Evolutionary conservation across 352 stramenopile genomes (phyloP).

Genomic region (Phytophthora pinifolia): DNA sequence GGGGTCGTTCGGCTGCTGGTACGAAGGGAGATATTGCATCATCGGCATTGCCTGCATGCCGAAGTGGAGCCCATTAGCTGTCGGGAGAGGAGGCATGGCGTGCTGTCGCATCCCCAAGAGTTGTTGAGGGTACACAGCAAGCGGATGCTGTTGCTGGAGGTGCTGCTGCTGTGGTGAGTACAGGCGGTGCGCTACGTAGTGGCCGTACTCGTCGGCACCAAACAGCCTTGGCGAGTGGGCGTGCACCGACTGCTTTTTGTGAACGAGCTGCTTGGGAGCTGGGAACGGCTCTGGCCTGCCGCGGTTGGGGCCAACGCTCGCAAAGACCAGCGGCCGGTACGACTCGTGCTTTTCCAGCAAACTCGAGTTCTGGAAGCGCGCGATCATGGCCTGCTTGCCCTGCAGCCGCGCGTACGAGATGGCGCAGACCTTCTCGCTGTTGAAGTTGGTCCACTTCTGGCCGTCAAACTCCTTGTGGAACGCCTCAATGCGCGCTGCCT

Average conservation of each 20-base stretch:
- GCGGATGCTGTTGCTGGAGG: constrained; percentile 31
- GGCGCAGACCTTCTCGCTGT: constrained; percentile 98
- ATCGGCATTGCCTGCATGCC: constrained; percentile 21
- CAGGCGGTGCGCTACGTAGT: constrained; percentile 30
- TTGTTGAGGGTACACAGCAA: constrained; percentile 33
- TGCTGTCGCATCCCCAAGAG: constrained; percentile 30
- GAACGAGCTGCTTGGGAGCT: constrained; percentile 47
- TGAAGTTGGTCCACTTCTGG: constrained; percentile 97
- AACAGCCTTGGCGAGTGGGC: constrained; percentile 29
- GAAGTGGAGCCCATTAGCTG: constrained; percentile 25
- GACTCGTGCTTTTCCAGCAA: constrained; percentile 93
- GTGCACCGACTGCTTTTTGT: constrained; percentile 43
- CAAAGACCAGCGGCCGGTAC: constrained; percentile 92
- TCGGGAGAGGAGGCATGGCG: constrained; percentile 31
- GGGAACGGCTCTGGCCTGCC: constrained; percentile 73
- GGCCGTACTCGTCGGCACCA: constrained; percentile 33
- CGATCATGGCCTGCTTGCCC: constrained; percentile 97
- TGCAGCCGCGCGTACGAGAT: constrained; percentile 98
- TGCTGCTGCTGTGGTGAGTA: constrained; percentile 30
- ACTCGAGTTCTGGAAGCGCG: constrained; percentile 98
- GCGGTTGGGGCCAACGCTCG: constrained; percentile 68
- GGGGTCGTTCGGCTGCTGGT: constrained; percentile 31
- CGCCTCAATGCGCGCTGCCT: constrained; percentile 68
- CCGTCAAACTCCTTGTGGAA: constrained; percentile 87
- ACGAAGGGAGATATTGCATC: constrained; percentile 32